Base-by-base conservation (phyloP, 208 protist species). In the Strigomonas galati region DNA sequence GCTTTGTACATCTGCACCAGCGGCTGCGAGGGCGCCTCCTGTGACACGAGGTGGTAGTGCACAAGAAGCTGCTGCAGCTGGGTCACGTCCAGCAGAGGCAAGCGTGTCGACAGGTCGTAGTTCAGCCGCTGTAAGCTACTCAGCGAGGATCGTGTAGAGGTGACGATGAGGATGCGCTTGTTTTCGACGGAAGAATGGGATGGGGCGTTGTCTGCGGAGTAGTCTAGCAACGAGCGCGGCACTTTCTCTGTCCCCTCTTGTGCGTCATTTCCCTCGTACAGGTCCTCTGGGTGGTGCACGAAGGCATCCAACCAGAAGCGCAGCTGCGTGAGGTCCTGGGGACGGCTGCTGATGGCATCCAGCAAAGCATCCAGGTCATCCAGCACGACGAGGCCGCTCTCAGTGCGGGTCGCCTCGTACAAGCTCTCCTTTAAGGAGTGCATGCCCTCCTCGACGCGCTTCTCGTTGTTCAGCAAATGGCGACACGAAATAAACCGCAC, bases 341-440 rank as follows among this genome's bases (percentile, higher is more conserved):
- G 58, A 26, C 57, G 12, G n/a, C 56, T 52, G 26, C 62, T 24
- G 30, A 77, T 57, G n/a, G 62, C 48, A 19, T 70, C 66, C 1
- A 74, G 35, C 3, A 96, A 62, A 21, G 81, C 74, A 74, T 99
- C 99, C 61, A 99, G 72, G 70, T 99, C 90, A 71, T 99, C 98
- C 40, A 99, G 76, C 17, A 99, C 91, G 24, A 99, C 90, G 0
- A 98, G 68, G 40, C 73, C 85, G 14, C 87, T 43, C 14, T 85
- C 81, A 19, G 92, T 96, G 75, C 95, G 94, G 57, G 98, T 98
- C 32, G 97, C 92, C 63, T 99, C 97, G 57, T 95, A 84, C 60
- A 99, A 98, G 0, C 94, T 82, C 27, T 94, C 92, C 7, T 72
- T 85, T 21, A 98, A 84, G 35, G 73, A 62, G 19, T 43, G 46